Base-by-base conservation (phyloP, 2,329 filamentous ascomycete species). In the Paecilomyces sp. region DNA sequence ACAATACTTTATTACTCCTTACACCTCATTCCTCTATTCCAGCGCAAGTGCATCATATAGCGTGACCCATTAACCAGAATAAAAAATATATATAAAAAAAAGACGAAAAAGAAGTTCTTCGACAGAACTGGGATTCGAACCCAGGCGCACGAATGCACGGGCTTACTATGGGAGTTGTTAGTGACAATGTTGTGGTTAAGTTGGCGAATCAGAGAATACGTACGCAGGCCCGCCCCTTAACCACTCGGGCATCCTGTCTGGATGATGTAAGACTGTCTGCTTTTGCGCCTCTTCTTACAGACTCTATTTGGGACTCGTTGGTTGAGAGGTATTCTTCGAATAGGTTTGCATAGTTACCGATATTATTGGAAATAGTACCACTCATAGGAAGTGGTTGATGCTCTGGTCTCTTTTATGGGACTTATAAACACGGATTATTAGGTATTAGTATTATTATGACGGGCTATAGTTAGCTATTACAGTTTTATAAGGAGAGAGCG, bases 191-290 rank as follows among this genome's bases (percentile, higher is more conserved):
- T 2, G 36, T 28, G 15, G 15, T 41, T 41, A 41, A 6, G 36
- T 6, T 41, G 36, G 5, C 15, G 11, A 15, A 6, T n/a, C 7
- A 47, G 15, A 18, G 7, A n/a, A 9, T 47, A 47, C 13, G 3
- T 8, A n/a, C 13, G 41, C 41, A 47, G 41, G 41, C 41, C 41
- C 7, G 41, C 41, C 3, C 41, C 41, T 47, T 47, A 47, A 47
- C 41, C 41, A 47, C 41, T 47, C 41, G 41, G 41, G 59, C 11
- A 61, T 41, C 54, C 31, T 69, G 34, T 62, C 67, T 31, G 52
- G 31, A 2, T 52, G 59, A 33, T 33, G 31, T 9, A 33, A 33
- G 31, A 11, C 11, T 1, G 2, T 33, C 8, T 12, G 2, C 11
- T 33, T 33, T 33, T 9, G 1, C 6, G 6, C 9, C 9, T 33